Percentiles rank a stretch among this genome's conserved stretches.
Conservation (phyloP, 257 asterid genomes). For the Solanum neorickii region DNA sequence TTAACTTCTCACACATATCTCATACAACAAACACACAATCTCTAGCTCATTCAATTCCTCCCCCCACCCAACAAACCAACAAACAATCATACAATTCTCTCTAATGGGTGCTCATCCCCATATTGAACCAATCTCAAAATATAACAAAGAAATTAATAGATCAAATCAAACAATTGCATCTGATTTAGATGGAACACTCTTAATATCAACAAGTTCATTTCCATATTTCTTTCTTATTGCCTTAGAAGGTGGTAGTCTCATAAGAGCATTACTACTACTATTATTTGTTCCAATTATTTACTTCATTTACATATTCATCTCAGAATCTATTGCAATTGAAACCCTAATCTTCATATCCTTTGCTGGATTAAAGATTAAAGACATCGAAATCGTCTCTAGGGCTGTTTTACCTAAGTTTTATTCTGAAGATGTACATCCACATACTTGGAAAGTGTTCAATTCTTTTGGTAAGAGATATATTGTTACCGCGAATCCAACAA, state of each 20-base stretch:
- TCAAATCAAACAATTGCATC: constrained; percentile 63
- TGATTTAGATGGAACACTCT: constrained; percentile 76
- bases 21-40: background rate
- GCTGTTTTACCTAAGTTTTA: constrained; percentile 80
- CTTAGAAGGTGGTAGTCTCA: constrained; percentile 69
- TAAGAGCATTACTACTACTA: constrained; percentile 52
- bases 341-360: constrained; percentile 45
- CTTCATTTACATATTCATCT: constrained; percentile 38
- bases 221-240: constrained; percentile 83
- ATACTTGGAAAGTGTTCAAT: constrained; percentile 60
- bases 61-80: background rate
- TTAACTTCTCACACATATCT: background rate
- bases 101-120: constrained; percentile 36
- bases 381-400: constrained; percentile 65
- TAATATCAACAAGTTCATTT: constrained; percentile 46
- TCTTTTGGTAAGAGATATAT: constrained; percentile 64
- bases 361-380: constrained; percentile 55
- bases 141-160: constrained; percentile 30
- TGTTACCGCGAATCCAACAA: constrained; percentile 67
- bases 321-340: constrained; percentile 48
- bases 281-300: constrained; percentile 43
- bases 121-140: constrained; percentile 49
- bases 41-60: background rate
- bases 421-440: constrained; percentile 67
- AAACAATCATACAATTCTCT: background rate